Base-by-base conservation (phyloP, 768 basidiomycete genomes). In the Suillus brevipes region DNA sequence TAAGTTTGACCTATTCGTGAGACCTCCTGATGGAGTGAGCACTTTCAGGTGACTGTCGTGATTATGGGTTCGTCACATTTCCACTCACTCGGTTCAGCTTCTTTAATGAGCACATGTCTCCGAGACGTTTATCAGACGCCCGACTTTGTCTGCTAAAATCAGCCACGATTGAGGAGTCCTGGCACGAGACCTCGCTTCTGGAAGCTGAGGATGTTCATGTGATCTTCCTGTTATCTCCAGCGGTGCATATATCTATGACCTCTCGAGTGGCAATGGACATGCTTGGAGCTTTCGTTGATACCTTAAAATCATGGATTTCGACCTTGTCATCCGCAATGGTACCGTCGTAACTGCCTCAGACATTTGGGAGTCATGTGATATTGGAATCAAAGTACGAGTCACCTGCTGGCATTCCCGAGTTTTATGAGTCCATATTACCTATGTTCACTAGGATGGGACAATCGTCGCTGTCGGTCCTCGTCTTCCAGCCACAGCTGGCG, bases 301-400 rank as follows among this genome's bases (percentile, higher is more conserved):
- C 38, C 36, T 34, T 23, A 47, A 3, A 12, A 63, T 66, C 36
- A 67, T 67, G 66, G 60, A 64, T 58, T 68, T 68, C 18, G 67
- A 67, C 49, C 50, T 60, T 4, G 55, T 68, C 28, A 23, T 68
- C 16, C 66, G 66, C 12, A 67, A 68, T 34, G 67, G 66, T 25
- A 64, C 67, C 28, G 50, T 68, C n/a, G 67, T 68, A 12, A 68
- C 67, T 23, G 67, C 67, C 13, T 67, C 67, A 16, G 67, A 67
- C 36, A 62, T 64, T 10, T 60, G 61, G 62, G 64, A 65, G 61
- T 34, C 57, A 28, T 68, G 67, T 57, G 77, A 78, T 62, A 74
- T 78, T 31, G 77, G 74, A 16, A 66, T 77, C 58, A 77, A 65
- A 34, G 64, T 63, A 38, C 13, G 45, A 38, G 40, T 23, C 23